These are phyloP conservation scores for Candida manassasensis DNA, from an alignment of 805 yeast species.

Conservation along the genomic window DNA sequence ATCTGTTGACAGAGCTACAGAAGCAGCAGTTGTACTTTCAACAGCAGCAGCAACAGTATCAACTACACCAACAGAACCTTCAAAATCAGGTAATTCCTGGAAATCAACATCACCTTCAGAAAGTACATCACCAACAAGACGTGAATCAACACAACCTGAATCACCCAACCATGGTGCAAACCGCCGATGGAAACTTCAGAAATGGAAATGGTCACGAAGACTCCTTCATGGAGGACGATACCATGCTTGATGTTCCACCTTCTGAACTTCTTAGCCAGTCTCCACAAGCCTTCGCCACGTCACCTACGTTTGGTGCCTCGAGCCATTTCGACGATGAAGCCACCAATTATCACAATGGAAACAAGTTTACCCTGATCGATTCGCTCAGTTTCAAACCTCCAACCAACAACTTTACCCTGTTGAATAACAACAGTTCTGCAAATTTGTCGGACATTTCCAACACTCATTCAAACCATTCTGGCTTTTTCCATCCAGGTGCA, in stretches of 20 bases:
- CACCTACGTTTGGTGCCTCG: constrained; percentile 10
- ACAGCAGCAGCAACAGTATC: constrained; percentile 18
- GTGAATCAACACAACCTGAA: constrained; percentile 9
- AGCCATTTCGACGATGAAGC: constrained; percentile 5
- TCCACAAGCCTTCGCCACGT: constrained; percentile 13
- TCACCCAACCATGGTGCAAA: constrained; percentile 4
- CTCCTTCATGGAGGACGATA: constrained; percentile 40
- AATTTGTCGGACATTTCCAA: constrained; percentile 34
- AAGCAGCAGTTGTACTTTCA: constrained; percentile 26
- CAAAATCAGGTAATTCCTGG: constrained; percentile 8
- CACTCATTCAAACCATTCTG: constrained; percentile 14
- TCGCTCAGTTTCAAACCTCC: constrained; percentile 37
- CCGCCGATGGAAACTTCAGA: constrained; percentile 9
- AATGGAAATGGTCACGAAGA: constrained; percentile 18
- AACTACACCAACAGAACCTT: constrained; percentile 13
- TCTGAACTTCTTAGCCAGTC: constrained; percentile 9
- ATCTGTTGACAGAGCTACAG: constrained; percentile 26
- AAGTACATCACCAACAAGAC: constrained; percentile 13
- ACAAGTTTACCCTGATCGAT: constrained; percentile 35
- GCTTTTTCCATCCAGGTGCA: neutral
- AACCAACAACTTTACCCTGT: constrained; percentile 29
- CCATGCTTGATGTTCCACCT: constrained; percentile 14
- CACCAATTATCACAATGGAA: constrained; percentile 12
- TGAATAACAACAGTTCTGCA: constrained; percentile 36
- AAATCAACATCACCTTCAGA: constrained; percentile 14